phyloP scores from a whole-genome alignment of 495 filamentous ascomycete species.

The Filosporella fistucella region DNA sequence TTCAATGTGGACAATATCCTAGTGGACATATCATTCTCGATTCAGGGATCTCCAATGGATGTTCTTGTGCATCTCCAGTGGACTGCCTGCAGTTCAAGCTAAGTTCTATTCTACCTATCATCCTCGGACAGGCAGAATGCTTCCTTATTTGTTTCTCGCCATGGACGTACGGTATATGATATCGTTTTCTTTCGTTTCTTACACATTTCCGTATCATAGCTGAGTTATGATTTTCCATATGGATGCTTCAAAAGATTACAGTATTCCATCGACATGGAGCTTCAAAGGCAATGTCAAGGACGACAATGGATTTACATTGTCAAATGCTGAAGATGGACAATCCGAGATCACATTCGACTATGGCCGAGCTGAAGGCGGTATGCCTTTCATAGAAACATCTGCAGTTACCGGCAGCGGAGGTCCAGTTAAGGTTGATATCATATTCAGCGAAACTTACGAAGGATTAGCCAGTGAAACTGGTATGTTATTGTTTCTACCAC shows the following conservation, averaged over 20 bases:
- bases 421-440: constrained; percentile 8
- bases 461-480: constrained; percentile 6
- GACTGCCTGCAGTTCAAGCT: too few relatives aligned
- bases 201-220: too few relatives aligned
- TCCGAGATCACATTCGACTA: constrained; percentile 15
- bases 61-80: too few relatives aligned
- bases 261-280: constrained; percentile 1
- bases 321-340: background rate
- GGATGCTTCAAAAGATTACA: background rate
- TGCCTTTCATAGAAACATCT: constrained; percentile 6
- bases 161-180: too few relatives aligned
- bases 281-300: background rate
- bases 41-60: too few relatives aligned
- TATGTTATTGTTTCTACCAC: background rate
- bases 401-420: constrained; percentile 1
- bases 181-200: too few relatives aligned
- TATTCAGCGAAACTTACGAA: constrained; percentile 15
- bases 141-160: too few relatives aligned
- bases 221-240: background rate
- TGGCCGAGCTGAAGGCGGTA: constrained; percentile 8
- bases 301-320: background rate
- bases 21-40: too few relatives aligned
- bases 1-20: too few relatives aligned
- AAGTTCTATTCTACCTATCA: too few relatives aligned
- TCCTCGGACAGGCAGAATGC: too few relatives aligned